phyloP scores from a whole-genome alignment of 345 rosid genomes.

The Eucalyptus sideroxylon region DNA sequence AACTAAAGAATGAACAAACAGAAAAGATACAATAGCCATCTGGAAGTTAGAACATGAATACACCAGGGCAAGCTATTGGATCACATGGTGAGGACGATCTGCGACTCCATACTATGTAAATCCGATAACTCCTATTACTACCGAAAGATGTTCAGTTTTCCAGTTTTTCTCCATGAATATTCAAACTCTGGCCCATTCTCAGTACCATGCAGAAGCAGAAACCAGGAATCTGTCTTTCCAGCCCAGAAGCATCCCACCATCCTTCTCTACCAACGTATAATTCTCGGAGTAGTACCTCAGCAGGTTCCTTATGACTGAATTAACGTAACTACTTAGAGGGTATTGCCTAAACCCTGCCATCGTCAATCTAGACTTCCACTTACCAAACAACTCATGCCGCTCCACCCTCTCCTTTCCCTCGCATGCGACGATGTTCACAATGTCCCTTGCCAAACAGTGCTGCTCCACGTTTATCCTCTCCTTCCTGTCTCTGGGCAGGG shows the following conservation, averaged over 20 bases:
- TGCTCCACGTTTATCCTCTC: slow-evolving; percentile 57
- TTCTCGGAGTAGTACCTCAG: slow-evolving; percentile 38
- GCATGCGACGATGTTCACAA: slow-evolving; percentile 57
- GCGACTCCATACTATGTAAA: neutral
- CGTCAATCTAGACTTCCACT: slow-evolving; percentile 69
- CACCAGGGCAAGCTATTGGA: neutral
- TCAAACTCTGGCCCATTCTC: neutral
- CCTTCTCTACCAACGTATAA: slow-evolving; percentile 45
- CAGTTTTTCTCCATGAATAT: neutral
- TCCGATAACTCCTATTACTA: neutral
- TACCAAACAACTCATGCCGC: slow-evolving; percentile 63
- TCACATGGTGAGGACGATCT: neutral
- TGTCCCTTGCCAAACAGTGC: slow-evolving; percentile 70
- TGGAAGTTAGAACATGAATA: neutral
- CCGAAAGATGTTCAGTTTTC: neutral
- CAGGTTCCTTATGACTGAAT: slow-evolving; percentile 42
- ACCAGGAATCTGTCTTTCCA: slow-evolving; percentile 56
- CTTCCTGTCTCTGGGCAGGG: slow-evolving; percentile 35
- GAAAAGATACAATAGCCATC: neutral
- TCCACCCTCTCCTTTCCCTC: slow-evolving; percentile 69
- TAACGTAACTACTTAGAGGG: slow-evolving; percentile 45
- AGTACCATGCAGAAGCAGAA: slow-evolving; percentile 72
- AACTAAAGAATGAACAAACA: neutral
- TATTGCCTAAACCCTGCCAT: slow-evolving; percentile 65
- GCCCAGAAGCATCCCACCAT: slow-evolving; percentile 53